Evolutionary conservation across 192 early-diverging fungal genomes (phyloP).

Genomic region (Bifiguratus adelaidae): DNA sequence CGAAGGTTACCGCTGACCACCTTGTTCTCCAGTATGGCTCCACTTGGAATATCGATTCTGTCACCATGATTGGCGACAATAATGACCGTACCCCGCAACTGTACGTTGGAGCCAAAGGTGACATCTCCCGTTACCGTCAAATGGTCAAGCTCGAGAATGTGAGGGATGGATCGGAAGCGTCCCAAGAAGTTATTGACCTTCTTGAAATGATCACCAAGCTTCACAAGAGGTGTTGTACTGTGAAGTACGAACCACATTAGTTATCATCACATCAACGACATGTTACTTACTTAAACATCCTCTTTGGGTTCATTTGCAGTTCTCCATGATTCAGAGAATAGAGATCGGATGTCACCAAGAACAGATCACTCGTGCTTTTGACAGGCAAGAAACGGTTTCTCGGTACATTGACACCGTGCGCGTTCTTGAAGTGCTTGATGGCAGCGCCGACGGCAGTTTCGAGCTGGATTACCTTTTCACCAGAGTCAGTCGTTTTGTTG

Average conservation of each 20-base stretch:
- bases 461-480: conserved; percentile 95
- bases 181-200: conserved; percentile 83
- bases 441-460: conserved; percentile 99
- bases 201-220: conserved; percentile 97
- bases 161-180: conserved; percentile 88
- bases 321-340: conserved; percentile 92
- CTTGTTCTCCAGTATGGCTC: conserved; percentile 94
- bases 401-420: conserved; percentile 97
- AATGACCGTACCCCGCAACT: conserved; percentile 90
- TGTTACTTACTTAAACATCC: too few species aligned
- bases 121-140: conserved; percentile 98
- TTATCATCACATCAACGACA: too few species aligned
- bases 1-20: conserved; percentile 95
- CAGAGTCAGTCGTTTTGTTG: conserved; percentile 86
- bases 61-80: conserved; percentile 97
- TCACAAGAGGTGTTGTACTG: conserved; percentile 87
- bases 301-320: conserved; percentile 84
- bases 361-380: conserved; percentile 95
- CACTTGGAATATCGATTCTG: conserved; percentile 95
- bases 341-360: conserved; percentile 92
- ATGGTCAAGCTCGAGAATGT: conserved; percentile 96
- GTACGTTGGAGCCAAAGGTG: conserved; percentile 88
- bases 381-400: conserved; percentile 96
- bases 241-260: too few species aligned
- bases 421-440: conserved; percentile 93